phyloP scores from a whole-genome alignment of 164 flowering plant genomes.

The Malania oleifera region DNA sequence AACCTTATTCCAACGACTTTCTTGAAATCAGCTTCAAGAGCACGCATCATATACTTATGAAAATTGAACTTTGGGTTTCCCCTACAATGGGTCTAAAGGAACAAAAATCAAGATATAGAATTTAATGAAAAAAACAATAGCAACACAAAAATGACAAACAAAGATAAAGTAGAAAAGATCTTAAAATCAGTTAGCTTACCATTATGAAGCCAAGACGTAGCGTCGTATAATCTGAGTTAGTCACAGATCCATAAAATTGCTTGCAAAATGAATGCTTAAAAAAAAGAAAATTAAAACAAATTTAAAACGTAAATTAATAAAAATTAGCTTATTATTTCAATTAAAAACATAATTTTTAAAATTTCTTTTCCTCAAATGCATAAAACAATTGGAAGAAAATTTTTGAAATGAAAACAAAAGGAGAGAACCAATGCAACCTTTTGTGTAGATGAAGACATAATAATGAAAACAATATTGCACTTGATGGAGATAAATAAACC shows the following conservation, averaged over 20 bases:
- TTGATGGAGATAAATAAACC: too few relatives aligned
- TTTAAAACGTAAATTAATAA: neutral
- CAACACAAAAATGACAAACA: neutral
- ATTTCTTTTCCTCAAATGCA: too few relatives aligned
- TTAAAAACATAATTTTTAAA: too few relatives aligned
- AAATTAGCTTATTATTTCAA: too few relatives aligned
- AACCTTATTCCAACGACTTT: slow-evolving; percentile 3
- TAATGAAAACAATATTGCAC: too few relatives aligned
- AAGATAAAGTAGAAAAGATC: neutral
- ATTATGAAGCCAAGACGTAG: slow-evolving; percentile 2
- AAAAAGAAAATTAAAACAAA: neutral
- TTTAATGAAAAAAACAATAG: neutral
- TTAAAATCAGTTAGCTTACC: neutral
- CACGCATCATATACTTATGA: slow-evolving; percentile 1
- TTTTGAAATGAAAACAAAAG: too few relatives aligned
- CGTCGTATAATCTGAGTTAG: neutral
- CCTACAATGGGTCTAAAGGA: neutral
- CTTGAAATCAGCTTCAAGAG: slow-evolving; percentile 1
- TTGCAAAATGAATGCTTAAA: neutral
- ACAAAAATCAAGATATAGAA: neutral
- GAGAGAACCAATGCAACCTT: too few relatives aligned
- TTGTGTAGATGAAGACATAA: too few relatives aligned
- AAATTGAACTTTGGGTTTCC: neutral
- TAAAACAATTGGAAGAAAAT: too few relatives aligned
- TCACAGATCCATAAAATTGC: neutral